Evolutionary conservation across 2,329 filamentous ascomycete genomes (phyloP).

Genomic region (Allantophomopsis lycopodina): DNA sequence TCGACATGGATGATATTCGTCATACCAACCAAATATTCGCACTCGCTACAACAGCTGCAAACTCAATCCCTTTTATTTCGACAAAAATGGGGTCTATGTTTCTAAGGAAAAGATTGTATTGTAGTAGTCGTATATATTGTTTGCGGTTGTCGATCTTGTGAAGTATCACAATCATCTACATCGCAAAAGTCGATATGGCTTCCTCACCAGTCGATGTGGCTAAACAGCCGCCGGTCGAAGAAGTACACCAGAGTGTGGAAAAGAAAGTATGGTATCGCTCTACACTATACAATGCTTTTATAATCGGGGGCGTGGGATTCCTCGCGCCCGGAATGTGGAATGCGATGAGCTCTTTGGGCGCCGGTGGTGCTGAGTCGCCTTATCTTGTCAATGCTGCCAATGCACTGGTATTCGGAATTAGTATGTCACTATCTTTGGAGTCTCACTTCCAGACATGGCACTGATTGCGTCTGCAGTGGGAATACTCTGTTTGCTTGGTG

Average conservation of each 20-base stretch:
- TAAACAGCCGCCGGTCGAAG: too few species aligned
- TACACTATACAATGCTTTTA: constrained; percentile 58
- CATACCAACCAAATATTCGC: too few species aligned
- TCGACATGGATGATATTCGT: too few species aligned
- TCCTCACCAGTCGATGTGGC: too few species aligned
- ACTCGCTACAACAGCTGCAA: too few species aligned
- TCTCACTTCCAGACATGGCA: not conserved
- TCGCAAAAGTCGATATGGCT: too few species aligned
- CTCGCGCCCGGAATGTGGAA: constrained; percentile 59
- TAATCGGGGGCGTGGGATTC: constrained; percentile 59
- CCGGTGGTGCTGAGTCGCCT: constrained; percentile 24
- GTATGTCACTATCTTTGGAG: constrained; percentile 29
- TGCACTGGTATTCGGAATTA: constrained; percentile 37
- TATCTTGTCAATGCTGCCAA: constrained; percentile 29
- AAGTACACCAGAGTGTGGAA: constrained; percentile 15
- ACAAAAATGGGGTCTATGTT: too few species aligned
- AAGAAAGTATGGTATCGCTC: constrained; percentile 45
- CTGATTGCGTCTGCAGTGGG: constrained; percentile 17
- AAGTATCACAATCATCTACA: too few species aligned
- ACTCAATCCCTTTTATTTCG: too few species aligned
- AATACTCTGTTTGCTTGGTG: constrained; percentile 46
- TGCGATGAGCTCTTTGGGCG: constrained; percentile 48
- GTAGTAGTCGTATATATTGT: too few species aligned
- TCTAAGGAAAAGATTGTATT: too few species aligned
- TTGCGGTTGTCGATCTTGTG: too few species aligned